Base-by-base conservation (phyloP, 495 filamentous ascomycete species). In the Sporormia fimetaria region DNA sequence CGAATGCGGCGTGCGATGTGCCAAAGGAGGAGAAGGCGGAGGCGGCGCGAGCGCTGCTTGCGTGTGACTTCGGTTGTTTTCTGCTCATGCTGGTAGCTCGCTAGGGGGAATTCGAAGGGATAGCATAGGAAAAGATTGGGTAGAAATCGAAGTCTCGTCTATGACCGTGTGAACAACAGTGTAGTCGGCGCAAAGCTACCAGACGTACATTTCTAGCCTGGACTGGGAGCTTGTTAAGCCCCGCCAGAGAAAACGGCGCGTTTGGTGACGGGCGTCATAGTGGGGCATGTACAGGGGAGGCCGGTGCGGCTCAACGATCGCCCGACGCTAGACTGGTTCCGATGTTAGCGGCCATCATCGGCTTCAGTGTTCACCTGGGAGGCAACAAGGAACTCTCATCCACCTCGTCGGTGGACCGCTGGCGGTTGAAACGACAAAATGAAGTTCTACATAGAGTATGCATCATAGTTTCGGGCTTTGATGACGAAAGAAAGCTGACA, bases 361-460 rank as follows among this genome's bases (percentile, higher is more conserved):
- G n/a, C n/a, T n/a, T n/a, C n/a, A n/a, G n/a, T n/a, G n/a, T n/a
- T n/a, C n/a, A n/a, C n/a, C n/a, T n/a, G n/a, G n/a, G n/a, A 42
- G 38, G 21, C 39, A 42, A 33, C 29, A 4, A 4, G 7, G 14
- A 27, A 8, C 10, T 23, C 28, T 26, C 32, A 8, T 21, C 22
- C 23, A 44, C 32, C n/a, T 12, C 42, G 12, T 14, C n/a, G 17
- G 33, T 29, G 33, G 17, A 21, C 12, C 17, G 29, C 23, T 8
- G 23, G 14, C 23, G 10, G 14, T 28, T 15, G 24, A 18, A 23
- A 20, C 14, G 23, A 57, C 67, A 79, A 63, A 44, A 98, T 98
- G 90, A 90, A 81, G 73, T 96, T 96, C 71, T 83, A 85, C 52
- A 96, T 96, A 52, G 90, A 93, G 79, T 84, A 71, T 47, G 71